phyloP scores from a whole-genome alignment of 192 early-diverging fungal species.

The Jimgerdemannia flammicorona region DNA sequence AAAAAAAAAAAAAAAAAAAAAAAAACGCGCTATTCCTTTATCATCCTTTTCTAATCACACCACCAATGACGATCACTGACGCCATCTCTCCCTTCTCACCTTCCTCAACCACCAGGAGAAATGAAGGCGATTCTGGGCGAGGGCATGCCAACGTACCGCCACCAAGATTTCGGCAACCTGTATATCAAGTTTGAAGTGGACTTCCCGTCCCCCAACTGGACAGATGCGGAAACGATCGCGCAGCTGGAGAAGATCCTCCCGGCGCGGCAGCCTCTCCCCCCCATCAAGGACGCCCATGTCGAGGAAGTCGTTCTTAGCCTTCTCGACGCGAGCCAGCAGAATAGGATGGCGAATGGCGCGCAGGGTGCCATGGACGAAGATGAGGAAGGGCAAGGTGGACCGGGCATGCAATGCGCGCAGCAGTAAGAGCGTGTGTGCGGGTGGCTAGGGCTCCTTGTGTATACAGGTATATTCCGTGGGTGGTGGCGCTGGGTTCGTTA shows the following conservation, averaged over 20 bases:
- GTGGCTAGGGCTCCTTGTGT: too few relatives aligned
- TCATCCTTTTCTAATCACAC: too few relatives aligned
- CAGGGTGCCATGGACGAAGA: constrained; percentile 67
- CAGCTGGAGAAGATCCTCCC: constrained; percentile 84
- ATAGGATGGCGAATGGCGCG: constrained; percentile 50
- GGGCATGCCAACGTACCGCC: constrained; percentile 95
- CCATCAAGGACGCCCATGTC: constrained; percentile 45
- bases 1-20: too few relatives aligned
- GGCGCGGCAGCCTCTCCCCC: constrained; percentile 53
- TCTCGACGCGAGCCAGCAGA: constrained; percentile 71
- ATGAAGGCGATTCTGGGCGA: constrained; percentile 83
- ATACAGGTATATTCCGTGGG: too few relatives aligned
- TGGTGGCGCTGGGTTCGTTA: too few relatives aligned
- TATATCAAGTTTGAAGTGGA: constrained; percentile 90
- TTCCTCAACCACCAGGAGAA: constrained; percentile 36
- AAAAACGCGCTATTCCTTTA: too few relatives aligned
- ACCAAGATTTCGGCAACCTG: constrained; percentile 87
- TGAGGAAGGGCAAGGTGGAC: constrained; percentile 57
- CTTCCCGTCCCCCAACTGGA: constrained; percentile 89
- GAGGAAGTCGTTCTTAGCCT: constrained; percentile 85
- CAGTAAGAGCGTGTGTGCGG: too few relatives aligned
- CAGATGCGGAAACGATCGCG: constrained; percentile 61
- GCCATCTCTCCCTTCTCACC: too few relatives aligned
- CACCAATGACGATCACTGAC: too few relatives aligned
- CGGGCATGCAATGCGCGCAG: constrained; percentile 93